phyloP scores from a whole-genome alignment of 208 protist genomes.

The Trypanosoma mega region DNA sequence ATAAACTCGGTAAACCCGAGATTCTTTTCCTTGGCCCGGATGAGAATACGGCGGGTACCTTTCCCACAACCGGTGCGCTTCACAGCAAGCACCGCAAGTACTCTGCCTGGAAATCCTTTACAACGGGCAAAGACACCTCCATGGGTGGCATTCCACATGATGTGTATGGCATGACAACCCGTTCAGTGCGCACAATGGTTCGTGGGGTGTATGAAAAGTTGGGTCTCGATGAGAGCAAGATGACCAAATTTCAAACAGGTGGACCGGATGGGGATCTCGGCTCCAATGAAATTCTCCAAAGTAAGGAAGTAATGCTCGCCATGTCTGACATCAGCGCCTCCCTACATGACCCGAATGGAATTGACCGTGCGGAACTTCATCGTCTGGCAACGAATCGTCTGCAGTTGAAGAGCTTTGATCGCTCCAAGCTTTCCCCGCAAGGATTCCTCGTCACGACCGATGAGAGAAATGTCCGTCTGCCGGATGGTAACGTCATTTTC shows the following conservation, averaged over 20 bases:
- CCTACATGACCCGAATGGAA: slow-evolving; percentile 92
- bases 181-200: slow-evolving; percentile 93
- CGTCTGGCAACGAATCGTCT: slow-evolving; percentile 77
- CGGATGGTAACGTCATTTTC: slow-evolving; percentile 73
- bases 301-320: slow-evolving; percentile 89
- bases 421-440: slow-evolving; percentile 70
- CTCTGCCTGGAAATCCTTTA: slow-evolving; percentile 95
- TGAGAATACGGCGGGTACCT: slow-evolving; percentile 92
- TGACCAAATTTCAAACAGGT: slow-evolving; percentile 95
- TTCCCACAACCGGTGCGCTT: slow-evolving; percentile 66
- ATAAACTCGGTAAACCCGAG: slow-evolving; percentile 80
- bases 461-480: slow-evolving; percentile 88
- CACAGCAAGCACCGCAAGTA: slow-evolving; percentile 86
- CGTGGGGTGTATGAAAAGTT: slow-evolving; percentile 86
- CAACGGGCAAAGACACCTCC: slow-evolving; percentile 93
- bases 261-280: slow-evolving; percentile 97
- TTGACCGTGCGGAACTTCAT: slow-evolving; percentile 85
- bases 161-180: slow-evolving; percentile 96
- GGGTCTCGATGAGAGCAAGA: slow-evolving; percentile 73
- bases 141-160: slow-evolving; percentile 96
- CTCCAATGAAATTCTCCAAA: slow-evolving; percentile 95
- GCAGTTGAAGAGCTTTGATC: slow-evolving; percentile 88
- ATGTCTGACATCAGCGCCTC: slow-evolving; percentile 95
- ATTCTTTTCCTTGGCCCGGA: slow-evolving; percentile 97
- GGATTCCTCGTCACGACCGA: slow-evolving; percentile 92